These are phyloP conservation scores for Mollisiaceae sp. DNA, from an alignment of 2,329 filamentous ascomycete genomes.

Conservation along the genomic window DNA sequence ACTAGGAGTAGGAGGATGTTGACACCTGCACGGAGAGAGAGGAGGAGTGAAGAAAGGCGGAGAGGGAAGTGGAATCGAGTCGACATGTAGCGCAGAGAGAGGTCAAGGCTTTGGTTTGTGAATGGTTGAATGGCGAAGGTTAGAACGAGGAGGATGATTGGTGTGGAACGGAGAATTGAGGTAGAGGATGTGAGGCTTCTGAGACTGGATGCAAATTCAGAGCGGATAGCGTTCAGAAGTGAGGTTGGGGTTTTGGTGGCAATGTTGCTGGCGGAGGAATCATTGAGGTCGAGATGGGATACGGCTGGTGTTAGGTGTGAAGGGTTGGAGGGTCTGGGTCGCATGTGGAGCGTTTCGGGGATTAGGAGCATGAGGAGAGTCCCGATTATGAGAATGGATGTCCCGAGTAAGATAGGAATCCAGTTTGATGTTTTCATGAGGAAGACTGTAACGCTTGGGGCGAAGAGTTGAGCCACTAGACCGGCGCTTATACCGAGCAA, in stretches of 20 bases:
- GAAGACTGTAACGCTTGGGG: constrained; percentile 45
- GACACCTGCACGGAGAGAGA: constrained; percentile 38
- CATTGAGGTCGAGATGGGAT: constrained; percentile 4
- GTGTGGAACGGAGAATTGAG: constrained; percentile 34
- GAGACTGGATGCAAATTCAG: constrained; percentile 25
- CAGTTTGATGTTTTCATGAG: constrained; percentile 44
- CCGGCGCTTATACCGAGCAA: constrained; percentile 41
- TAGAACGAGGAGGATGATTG: constrained; percentile 41
- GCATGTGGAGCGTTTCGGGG: constrained; percentile 42
- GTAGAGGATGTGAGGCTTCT: constrained; percentile 30
- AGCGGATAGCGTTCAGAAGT: constrained; percentile 22
- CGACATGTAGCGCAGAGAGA: constrained; percentile 39
- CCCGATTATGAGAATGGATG: constrained; percentile 27
- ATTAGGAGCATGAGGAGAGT: constrained; percentile 36
- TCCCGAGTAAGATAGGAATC: constrained; percentile 35
- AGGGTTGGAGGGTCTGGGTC: constrained; percentile 11
- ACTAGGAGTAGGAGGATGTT: constrained; percentile 36
- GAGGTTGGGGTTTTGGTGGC: background rate
- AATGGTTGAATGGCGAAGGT: constrained; percentile 35
- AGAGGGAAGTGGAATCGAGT: constrained; percentile 38
- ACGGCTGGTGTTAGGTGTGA: constrained; percentile 19
- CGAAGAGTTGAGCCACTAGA: constrained; percentile 45
- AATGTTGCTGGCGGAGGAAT: background rate
- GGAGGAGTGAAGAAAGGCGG: constrained; percentile 32
- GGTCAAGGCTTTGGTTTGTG: constrained; percentile 26